Base-by-base conservation (phyloP, 1,139 yeast species). In the Scheffersomyces stambukii region DNA sequence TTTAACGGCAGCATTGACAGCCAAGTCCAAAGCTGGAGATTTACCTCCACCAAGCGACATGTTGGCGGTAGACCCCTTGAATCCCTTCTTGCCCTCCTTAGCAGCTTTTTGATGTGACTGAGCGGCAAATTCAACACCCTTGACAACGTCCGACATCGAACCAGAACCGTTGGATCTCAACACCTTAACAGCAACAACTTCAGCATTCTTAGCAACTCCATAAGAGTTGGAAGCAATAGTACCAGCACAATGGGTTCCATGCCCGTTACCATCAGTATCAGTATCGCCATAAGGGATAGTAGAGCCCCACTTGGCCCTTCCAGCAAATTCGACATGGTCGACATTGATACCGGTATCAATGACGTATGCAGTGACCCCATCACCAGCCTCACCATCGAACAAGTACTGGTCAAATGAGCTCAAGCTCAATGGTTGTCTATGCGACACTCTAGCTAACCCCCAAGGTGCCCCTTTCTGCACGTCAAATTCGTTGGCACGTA, bases 391-490 rank as follows among this genome's bases (percentile, higher is more conserved):
- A 43, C 68, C 70, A 50, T 88, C 95, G 59, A 74, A 86, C 41
- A 84, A 64, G 63, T 89, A 89, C 62, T 84, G 82, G 75, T 84
- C 86, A 70, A 82, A 85, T 30, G 86, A 70, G 38, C 83, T 82
- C 43, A 86, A 71, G 37, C 78, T 75, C 51, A 86, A 70, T 11
- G 43, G 71, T 39, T 82, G 56, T 75, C 96, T 81, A 67, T 89
- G 96, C 28, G 96, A 85, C 38, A 89, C 76, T 65, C 98, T 80
- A 27, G 97, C 93, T 46, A 89, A 73, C 48, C 96, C 96, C 97
- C 96, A 88, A 34, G 96, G 95, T 26, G 95, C 91, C 43, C 86
- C 86, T 49, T 77, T 78, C 65, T 86, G 91, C 36, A 74, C 46
- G 33, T 65, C 64, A 42, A 77, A 75, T 45, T 81, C 82, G 36